Conservation (phyloP, 176 grass and related monocot genomes). For the Oryza brachyantha region DNA sequence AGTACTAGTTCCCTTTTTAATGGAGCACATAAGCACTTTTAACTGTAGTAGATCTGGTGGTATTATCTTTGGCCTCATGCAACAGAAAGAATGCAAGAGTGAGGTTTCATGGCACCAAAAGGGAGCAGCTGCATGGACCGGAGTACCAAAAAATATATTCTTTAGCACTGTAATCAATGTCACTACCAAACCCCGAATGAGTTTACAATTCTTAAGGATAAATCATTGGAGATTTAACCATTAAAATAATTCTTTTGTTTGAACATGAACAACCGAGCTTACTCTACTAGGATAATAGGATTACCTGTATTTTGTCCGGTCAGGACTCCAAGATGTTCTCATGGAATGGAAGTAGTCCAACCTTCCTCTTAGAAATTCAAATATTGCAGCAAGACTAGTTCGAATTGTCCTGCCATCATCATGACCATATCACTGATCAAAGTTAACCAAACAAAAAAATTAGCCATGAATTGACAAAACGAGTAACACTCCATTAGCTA, state of each 20-base stretch:
- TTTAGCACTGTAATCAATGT: neutral
- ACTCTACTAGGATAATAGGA: neutral
- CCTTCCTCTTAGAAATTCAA: neutral
- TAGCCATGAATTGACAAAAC: neutral
- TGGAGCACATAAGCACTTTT: neutral
- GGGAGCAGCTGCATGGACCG: conserved; percentile 3
- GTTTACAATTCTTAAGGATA: conserved; percentile 13
- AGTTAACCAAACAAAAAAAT: neutral
- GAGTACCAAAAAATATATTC: neutral
- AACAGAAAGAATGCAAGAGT: neutral
- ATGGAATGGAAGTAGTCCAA: neutral
- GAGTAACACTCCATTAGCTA: neutral
- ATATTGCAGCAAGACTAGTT: neutral
- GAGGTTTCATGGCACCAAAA: neutral
- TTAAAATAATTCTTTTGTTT: neutral
- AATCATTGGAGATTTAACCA: neutral
- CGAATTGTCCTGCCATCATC: too few relatives aligned
- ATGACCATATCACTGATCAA: neutral
- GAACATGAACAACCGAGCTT: neutral
- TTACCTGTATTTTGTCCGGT: neutral
- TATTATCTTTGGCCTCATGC: neutral
- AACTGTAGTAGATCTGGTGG: neutral
- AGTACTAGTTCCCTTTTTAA: neutral
- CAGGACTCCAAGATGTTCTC: neutral
- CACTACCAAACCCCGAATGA: neutral